Evolutionary conservation across 768 basidiomycete genomes (phyloP).

Genomic region (Russula lepida): DNA sequence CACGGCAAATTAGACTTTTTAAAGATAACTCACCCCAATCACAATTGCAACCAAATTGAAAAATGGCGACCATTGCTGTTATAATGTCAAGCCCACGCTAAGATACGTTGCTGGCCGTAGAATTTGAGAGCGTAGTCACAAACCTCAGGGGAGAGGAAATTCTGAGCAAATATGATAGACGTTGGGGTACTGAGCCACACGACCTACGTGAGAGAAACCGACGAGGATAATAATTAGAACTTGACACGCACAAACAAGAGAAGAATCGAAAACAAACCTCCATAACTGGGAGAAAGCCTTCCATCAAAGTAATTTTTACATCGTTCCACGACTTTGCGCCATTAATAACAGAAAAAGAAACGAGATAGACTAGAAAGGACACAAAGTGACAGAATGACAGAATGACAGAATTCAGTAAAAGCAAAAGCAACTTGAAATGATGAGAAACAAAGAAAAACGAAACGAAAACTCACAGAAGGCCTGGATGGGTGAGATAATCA

Average conservation of each 20-base stretch:
- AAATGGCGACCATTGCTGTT: conserved; percentile 78
- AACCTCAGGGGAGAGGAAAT: conserved; percentile 69
- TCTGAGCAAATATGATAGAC: conserved; percentile 68
- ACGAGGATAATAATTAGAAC: not conserved
- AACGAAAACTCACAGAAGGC: conserved; percentile 42
- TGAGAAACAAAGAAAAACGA: not conserved
- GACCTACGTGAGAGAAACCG: conserved; percentile 37
- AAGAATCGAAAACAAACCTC: conserved; percentile 38
- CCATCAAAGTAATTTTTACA: conserved; percentile 57
- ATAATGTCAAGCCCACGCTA: not conserved
- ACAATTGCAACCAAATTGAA: conserved; percentile 73
- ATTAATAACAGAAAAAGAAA: conserved; percentile 77
- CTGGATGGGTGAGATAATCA: conserved; percentile 71
- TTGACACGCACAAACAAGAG: not conserved
- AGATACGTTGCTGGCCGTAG: not conserved
- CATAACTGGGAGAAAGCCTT: conserved; percentile 66
- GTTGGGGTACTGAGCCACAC: conserved; percentile 75
- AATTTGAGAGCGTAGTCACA: conserved; percentile 18
- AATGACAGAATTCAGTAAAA: not conserved
- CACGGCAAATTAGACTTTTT: no score
- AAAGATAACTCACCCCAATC: conserved; percentile 64
- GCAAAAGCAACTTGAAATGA: no score
- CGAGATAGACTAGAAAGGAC: conserved; percentile 49
- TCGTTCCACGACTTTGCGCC: conserved; percentile 64
- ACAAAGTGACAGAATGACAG: not conserved